Conservation (phyloP, 352 stramenopile species). For the Globisporangium cederbergense region DNA sequence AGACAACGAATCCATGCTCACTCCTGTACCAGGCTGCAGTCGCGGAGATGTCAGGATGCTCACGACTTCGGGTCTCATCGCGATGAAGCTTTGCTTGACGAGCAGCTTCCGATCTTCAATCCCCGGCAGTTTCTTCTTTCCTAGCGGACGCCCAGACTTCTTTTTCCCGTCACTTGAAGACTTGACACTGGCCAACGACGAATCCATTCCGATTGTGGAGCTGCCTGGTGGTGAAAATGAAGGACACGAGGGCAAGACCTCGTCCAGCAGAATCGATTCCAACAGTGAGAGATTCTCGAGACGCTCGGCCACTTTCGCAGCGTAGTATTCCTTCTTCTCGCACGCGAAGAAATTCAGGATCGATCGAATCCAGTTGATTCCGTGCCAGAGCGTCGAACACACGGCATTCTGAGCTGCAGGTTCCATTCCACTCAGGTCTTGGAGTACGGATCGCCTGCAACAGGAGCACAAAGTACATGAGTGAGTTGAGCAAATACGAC, state of each 20-base stretch:
- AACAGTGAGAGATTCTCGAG: conserved; percentile 41
- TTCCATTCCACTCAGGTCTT: conserved; percentile 41
- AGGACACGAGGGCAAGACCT: conserved; percentile 23
- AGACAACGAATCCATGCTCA: conserved; percentile 10
- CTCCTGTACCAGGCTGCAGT: conserved; percentile 3
- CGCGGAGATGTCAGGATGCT: conserved; percentile 30
- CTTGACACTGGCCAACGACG: conserved; percentile 5
- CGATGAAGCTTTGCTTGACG: conserved; percentile 29
- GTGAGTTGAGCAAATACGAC: not conserved
- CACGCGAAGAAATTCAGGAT: conserved; percentile 53
- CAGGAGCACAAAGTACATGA: not conserved
- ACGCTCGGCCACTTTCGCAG: conserved; percentile 33
- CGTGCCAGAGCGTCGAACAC: conserved; percentile 47
- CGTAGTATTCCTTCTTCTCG: conserved; percentile 31
- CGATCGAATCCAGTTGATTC: conserved; percentile 61
- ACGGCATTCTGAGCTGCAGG: conserved; percentile 33
- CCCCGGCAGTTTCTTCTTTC: conserved; percentile 14
- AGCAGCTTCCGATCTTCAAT: conserved; percentile 20
- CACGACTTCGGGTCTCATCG: conserved; percentile 28
- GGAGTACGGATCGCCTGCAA: conserved; percentile 33
- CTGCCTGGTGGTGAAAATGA: conserved; percentile 30
- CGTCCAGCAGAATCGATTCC: conserved; percentile 38
- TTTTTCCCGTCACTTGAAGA: conserved; percentile 18
- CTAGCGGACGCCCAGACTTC: conserved; percentile 23
- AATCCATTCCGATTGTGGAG: conserved; percentile 4